phyloP scores from a whole-genome alignment of 805 yeast genomes.

The Teunomyces pallodes region DNA sequence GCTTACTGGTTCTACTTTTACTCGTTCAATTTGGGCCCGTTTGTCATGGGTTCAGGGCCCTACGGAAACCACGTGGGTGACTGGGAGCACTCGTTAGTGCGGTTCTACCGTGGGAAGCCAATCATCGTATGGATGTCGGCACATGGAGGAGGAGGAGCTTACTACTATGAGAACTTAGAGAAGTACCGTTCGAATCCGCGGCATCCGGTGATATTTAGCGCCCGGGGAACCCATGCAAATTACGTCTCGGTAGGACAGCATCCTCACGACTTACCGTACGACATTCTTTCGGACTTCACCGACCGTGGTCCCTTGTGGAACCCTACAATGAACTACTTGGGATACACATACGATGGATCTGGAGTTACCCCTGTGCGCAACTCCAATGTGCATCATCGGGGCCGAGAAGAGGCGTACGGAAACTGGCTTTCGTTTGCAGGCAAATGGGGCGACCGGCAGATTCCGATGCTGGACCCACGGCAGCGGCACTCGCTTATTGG shows the following conservation, averaged over 20 bases:
- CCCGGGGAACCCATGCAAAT: conserved; percentile 96
- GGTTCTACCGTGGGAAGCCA: conserved; percentile 81
- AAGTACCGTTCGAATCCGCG: conserved; percentile 44
- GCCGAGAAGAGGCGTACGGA: conserved; percentile 54
- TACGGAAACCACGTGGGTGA: conserved; percentile 97
- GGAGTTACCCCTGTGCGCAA: conserved; percentile 44
- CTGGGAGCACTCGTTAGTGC: conserved; percentile 92
- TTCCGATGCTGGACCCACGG: conserved; percentile 66
- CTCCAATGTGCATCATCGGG: conserved; percentile 43
- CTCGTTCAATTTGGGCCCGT: conserved; percentile 92
- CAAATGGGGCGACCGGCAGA: conserved; percentile 85
- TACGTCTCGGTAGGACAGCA: conserved; percentile 96
- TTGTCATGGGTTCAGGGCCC: conserved; percentile 96
- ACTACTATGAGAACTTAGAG: conserved; percentile 72
- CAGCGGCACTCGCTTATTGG: conserved; percentile 81
- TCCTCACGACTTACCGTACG: conserved; percentile 91
- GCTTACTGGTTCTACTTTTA: conserved; percentile 96
- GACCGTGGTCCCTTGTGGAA: conserved; percentile 97
- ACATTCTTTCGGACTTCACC: conserved; percentile 86
- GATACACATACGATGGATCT: conserved; percentile 73
- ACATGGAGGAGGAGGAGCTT: conserved; percentile 96
- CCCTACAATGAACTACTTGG: conserved; percentile 77
- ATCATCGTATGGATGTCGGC: conserved; percentile 94
- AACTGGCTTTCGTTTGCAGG: conserved; percentile 83
- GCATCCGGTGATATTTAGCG: conserved; percentile 79